Conservation (phyloP, 345 rosid species). For the Populus tremula region DNA sequence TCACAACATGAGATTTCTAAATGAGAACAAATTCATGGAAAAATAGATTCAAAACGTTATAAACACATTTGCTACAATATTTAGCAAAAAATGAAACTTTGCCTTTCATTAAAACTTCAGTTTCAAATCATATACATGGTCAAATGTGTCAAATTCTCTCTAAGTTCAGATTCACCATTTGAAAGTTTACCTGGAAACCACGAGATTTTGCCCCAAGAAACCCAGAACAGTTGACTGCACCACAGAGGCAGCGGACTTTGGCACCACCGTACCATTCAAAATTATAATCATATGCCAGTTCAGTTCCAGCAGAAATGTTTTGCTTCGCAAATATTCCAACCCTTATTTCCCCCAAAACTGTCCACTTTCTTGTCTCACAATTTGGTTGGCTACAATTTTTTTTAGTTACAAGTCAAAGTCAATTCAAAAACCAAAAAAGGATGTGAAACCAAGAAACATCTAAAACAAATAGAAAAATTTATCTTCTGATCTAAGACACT, state of each 20-base stretch:
- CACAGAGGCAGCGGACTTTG: constrained; percentile 94
- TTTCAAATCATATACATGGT: background rate
- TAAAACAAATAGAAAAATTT: background rate
- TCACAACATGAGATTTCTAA: background rate
- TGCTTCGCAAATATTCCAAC: constrained; percentile 95
- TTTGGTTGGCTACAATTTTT: constrained; percentile 67
- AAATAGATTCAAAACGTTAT: background rate
- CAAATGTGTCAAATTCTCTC: background rate
- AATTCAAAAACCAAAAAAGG: constrained; percentile 15
- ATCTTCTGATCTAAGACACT: constrained; percentile 25
- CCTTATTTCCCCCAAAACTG: constrained; percentile 80
- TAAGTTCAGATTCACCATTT: background rate
- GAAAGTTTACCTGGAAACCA: constrained; percentile 75
- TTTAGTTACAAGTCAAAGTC: constrained; percentile 4
- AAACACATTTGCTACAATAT: background rate
- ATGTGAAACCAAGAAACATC: background rate
- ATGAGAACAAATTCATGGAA: background rate
- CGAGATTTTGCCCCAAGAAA: constrained; percentile 98
- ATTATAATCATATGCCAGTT: constrained; percentile 82
- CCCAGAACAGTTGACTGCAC: constrained; percentile 81
- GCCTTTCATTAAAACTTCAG: too few relatives aligned
- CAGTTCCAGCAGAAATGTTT: constrained; percentile 59
- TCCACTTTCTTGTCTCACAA: constrained; percentile 99
- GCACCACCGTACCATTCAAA: constrained; percentile 98
- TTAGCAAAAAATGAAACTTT: background rate